phyloP scores from a whole-genome alignment of 2,329 filamentous ascomycete species.

The Dactylellina haptotyla region DNA sequence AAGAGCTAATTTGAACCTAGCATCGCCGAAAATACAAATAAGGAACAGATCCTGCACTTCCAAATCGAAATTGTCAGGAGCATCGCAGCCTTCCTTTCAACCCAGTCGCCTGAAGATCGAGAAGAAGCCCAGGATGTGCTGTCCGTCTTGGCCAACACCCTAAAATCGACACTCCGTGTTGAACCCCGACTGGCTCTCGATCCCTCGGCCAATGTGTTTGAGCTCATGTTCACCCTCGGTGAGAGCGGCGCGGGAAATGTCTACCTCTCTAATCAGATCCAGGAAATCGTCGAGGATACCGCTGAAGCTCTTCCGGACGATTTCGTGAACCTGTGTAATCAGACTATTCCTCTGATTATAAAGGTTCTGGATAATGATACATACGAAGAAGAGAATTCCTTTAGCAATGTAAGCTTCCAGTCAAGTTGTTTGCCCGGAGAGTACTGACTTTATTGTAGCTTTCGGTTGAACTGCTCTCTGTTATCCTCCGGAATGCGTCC shows the following conservation, averaged over 20 bases:
- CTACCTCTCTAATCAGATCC: conserved; percentile 86
- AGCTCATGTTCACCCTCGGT: conserved; percentile 86
- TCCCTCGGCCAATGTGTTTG: conserved; percentile 76
- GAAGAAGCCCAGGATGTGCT: conserved; percentile 91
- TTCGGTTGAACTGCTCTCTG: conserved; percentile 82
- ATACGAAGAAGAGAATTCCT: conserved; percentile 82
- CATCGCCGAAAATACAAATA: conserved; percentile 62
- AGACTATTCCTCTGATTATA: conserved; percentile 85
- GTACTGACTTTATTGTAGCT: conserved; percentile 64
- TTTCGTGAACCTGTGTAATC: conserved; percentile 82
- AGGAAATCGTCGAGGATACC: conserved; percentile 90
- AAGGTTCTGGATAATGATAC: conserved; percentile 89
- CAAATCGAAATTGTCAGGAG: conserved; percentile 64
- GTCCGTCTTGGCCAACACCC: conserved; percentile 85
- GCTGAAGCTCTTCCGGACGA: conserved; percentile 73
- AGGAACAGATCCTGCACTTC: conserved; percentile 54
- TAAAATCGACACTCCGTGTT: conserved; percentile 83
- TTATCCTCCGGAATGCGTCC: conserved; percentile 82
- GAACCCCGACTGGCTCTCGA: conserved; percentile 79
- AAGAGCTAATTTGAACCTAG: conserved; percentile 55
- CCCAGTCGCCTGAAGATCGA: conserved; percentile 68
- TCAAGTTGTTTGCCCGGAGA: background rate
- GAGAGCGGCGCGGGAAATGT: conserved; percentile 90
- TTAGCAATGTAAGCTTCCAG: conserved; percentile 73
- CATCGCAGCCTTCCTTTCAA: conserved; percentile 74